These are phyloP conservation scores for Myriangium duriaei DNA, from an alignment of 2,329 filamentous ascomycete species.

Conservation along the genomic window DNA sequence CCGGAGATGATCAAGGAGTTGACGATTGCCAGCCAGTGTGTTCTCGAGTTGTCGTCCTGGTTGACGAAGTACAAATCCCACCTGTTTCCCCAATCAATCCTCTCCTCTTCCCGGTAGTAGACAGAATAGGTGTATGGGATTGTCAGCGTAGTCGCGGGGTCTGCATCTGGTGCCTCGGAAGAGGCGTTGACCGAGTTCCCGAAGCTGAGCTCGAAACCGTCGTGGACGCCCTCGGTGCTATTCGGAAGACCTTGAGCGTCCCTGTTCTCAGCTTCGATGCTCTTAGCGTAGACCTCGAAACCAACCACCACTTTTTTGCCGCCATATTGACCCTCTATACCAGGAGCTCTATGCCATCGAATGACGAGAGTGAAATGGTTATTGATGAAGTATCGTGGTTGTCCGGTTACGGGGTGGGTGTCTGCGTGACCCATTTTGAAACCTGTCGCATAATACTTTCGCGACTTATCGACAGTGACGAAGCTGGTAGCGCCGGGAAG, in stretches of 20 bases:
- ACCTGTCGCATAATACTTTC: slow-evolving; percentile 79
- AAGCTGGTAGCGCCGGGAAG: slow-evolving; percentile 81
- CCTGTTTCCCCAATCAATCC: slow-evolving; percentile 67
- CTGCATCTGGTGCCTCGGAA: slow-evolving; percentile 31
- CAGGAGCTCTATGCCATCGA: slow-evolving; percentile 60
- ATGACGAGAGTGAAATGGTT: slow-evolving; percentile 83
- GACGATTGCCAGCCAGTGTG: slow-evolving; percentile 80
- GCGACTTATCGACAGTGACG: slow-evolving; percentile 69
- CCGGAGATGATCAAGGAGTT: slow-evolving; percentile 78
- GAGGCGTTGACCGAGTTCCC: slow-evolving; percentile 47
- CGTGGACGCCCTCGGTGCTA: slow-evolving; percentile 49
- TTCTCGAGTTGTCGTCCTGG: slow-evolving; percentile 66
- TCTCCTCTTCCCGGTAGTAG: slow-evolving; percentile 73
- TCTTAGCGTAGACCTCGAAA: slow-evolving; percentile 85
- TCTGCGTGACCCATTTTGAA: slow-evolving; percentile 80
- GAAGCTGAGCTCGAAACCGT: slow-evolving; percentile 58
- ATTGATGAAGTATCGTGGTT: slow-evolving; percentile 61
- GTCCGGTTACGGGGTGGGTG: slow-evolving; percentile 44
- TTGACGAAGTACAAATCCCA: slow-evolving; percentile 89
- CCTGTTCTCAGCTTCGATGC: slow-evolving; percentile 52
- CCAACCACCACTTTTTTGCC: slow-evolving; percentile 73
- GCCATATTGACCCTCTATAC: slow-evolving; percentile 53
- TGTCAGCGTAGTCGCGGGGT: slow-evolving; percentile 37
- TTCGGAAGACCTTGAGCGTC: slow-evolving; percentile 54
- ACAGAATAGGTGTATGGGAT: slow-evolving; percentile 84